Conservation (phyloP, 441 rosid species). For the Kokia cookei region DNA sequence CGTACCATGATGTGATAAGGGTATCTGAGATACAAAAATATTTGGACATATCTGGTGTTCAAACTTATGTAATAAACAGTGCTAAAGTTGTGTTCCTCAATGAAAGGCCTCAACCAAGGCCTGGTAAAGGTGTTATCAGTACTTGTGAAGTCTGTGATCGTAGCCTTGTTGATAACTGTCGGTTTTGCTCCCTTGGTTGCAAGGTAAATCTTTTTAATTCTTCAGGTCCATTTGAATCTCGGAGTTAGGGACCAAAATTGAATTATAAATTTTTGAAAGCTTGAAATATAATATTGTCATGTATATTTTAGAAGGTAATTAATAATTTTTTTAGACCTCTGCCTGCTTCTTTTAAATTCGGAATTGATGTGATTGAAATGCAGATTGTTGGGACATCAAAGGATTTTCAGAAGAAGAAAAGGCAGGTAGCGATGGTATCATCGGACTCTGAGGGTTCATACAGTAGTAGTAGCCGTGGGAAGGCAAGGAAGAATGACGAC, state of each 20-base stretch:
- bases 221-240: too few species aligned
- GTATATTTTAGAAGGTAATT: too few species aligned
- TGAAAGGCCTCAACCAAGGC: slow-evolving; percentile 94
- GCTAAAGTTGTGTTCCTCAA: slow-evolving; percentile 95
- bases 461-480: slow-evolving; percentile 52
- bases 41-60: slow-evolving; percentile 76
- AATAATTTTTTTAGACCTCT: too few species aligned
- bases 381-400: slow-evolving; percentile 72
- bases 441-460: slow-evolving; percentile 76
- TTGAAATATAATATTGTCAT: too few species aligned
- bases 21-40: slow-evolving; percentile 86
- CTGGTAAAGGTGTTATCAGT: slow-evolving; percentile 90
- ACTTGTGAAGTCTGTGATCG: slow-evolving; percentile 97
- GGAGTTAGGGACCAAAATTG: too few species aligned
- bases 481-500: slow-evolving; percentile 18
- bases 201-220: slow-evolving; percentile 40
- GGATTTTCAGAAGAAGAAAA: slow-evolving; percentile 43
- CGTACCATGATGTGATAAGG: slow-evolving; percentile 96
- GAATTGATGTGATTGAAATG: background rate
- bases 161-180: slow-evolving; percentile 86
- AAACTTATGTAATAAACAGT: slow-evolving; percentile 92
- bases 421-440: slow-evolving; percentile 24
- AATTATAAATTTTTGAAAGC: too few species aligned
- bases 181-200: slow-evolving; percentile 97
- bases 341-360: too few species aligned